These are phyloP conservation scores for Apiospora aurea DNA, from an alignment of 2,329 filamentous ascomycete genomes.

Conservation along the genomic window DNA sequence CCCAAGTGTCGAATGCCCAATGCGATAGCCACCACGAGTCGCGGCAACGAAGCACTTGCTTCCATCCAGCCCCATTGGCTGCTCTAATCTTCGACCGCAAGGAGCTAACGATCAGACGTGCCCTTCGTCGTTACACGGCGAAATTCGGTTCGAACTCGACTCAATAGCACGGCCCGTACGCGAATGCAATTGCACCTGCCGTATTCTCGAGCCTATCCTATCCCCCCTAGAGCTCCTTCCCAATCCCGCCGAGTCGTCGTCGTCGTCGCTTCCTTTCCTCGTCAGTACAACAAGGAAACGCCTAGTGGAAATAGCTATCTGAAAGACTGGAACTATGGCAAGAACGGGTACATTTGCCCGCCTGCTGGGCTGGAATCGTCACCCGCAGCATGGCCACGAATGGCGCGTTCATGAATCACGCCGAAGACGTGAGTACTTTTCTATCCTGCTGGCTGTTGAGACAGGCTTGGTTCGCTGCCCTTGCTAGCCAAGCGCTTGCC, in stretches of 20 bases:
- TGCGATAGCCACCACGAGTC: not conserved
- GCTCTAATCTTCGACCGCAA: not conserved
- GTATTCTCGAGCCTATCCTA: not conserved
- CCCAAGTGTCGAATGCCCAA: not conserved
- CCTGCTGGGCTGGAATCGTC: slow-evolving; percentile 46
- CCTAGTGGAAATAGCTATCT: not conserved
- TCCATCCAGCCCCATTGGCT: not conserved
- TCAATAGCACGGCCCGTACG: slow-evolving; percentile 3
- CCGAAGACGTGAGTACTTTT: slow-evolving; percentile 49
- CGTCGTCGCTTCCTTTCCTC: slow-evolving; percentile 2
- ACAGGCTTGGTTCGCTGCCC: not conserved
- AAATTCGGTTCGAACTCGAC: not conserved
- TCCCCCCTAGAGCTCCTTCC: not conserved
- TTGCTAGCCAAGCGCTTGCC: not conserved
- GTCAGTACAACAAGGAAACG: not conserved
- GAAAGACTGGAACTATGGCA: slow-evolving; percentile 25
- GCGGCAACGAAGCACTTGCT: not conserved
- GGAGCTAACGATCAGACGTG: not conserved
- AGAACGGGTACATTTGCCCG: slow-evolving; percentile 34
- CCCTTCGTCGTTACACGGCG: not conserved
- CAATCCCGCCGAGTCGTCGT: not conserved
- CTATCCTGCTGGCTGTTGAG: not conserved
- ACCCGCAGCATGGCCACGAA: slow-evolving; percentile 40
- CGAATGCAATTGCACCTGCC: slow-evolving; percentile 1
- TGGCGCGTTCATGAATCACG: slow-evolving; percentile 53